These are phyloP conservation scores for Plasmodium gallinaceum DNA, from an alignment of 169 alveolate genomes.

Conservation along the genomic window DNA sequence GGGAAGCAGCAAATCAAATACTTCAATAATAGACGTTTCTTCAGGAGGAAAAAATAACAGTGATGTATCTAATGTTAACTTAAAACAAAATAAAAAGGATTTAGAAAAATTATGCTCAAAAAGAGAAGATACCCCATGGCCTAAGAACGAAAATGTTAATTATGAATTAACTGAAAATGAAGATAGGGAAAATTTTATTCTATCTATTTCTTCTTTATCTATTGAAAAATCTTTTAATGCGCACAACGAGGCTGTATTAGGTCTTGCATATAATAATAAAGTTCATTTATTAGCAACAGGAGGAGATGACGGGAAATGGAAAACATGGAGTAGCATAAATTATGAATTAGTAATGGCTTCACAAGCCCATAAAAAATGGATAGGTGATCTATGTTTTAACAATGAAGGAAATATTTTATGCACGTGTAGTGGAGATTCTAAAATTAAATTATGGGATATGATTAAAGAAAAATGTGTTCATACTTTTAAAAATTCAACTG, in stretches of 20 bases:
- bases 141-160: constrained; percentile 56
- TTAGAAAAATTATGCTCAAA: constrained; percentile 28
- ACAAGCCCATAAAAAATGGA: constrained; percentile 77
- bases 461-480: constrained; percentile 75
- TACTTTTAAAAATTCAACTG: constrained; percentile 68
- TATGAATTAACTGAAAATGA: constrained; percentile 55
- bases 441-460: constrained; percentile 76
- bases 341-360: constrained; percentile 77
- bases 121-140: constrained; percentile 77
- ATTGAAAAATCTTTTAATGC: constrained; percentile 75
- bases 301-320: constrained; percentile 77
- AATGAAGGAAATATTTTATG: constrained; percentile 73
- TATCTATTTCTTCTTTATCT: constrained; percentile 54
- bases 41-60: constrained; percentile 18
- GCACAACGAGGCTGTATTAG: constrained; percentile 65
- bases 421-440: constrained; percentile 77
- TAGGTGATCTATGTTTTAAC: constrained; percentile 75
- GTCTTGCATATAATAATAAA: constrained; percentile 65
- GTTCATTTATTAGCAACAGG: constrained; percentile 76
- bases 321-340: constrained; percentile 73
- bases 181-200: constrained; percentile 17
- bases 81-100: constrained; percentile 60
- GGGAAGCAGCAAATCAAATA: constrained; percentile 47
- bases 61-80: constrained; percentile 21
- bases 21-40: constrained; percentile 19